Evolutionary conservation across 2,329 filamentous ascomycete species (phyloP).

Genomic region (Aspergillus felis): DNA sequence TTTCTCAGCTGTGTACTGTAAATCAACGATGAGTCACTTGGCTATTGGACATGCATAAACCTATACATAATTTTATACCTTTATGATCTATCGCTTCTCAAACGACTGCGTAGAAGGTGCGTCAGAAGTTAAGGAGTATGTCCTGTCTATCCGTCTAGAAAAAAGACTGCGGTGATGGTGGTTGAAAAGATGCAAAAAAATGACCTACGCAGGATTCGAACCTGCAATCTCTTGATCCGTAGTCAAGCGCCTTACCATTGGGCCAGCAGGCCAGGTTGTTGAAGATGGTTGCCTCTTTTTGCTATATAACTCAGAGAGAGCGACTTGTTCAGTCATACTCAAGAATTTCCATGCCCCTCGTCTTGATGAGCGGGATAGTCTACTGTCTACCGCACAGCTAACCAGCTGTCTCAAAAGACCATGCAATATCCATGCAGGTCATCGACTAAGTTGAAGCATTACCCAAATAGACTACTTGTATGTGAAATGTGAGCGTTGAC

Average conservation of each 20-base stretch:
- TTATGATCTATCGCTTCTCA: background rate
- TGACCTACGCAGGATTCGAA: constrained; percentile 42
- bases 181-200: background rate
- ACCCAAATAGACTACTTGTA: background rate
- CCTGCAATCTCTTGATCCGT: constrained; percentile 47
- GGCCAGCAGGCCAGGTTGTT: constrained; percentile 14
- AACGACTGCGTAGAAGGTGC: too few relatives aligned
- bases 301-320: background rate
- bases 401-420: too few relatives aligned
- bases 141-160: too few relatives aligned
- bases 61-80: background rate
- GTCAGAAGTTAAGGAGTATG: too few relatives aligned
- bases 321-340: too few relatives aligned
- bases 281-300: background rate
- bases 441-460: background rate
- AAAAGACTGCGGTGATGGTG: too few relatives aligned
- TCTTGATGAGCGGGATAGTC: too few relatives aligned
- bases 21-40: background rate
- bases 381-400: too few relatives aligned
- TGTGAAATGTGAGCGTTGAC: too few relatives aligned
- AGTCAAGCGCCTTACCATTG: constrained; percentile 22
- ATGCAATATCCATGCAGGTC: background rate
- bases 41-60: background rate
- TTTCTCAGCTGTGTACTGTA: background rate
- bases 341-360: too few relatives aligned